phyloP scores from a whole-genome alignment of 805 yeast species.

The Metschnikowia gruessii region DNA sequence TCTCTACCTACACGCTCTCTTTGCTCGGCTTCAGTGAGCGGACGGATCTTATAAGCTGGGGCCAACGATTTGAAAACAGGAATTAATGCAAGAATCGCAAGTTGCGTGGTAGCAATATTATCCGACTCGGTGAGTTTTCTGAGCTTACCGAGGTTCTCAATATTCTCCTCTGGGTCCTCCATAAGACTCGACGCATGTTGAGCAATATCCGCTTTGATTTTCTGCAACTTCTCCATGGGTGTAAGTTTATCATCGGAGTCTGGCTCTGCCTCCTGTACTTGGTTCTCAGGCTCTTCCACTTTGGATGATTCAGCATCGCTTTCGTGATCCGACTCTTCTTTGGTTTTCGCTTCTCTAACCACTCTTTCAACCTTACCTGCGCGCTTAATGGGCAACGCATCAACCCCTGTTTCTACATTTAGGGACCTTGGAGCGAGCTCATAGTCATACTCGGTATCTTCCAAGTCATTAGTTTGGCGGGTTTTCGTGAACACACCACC shows the following conservation, averaged over 20 bases:
- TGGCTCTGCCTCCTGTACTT: conserved; percentile 1
- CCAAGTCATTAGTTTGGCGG: conserved; percentile 44
- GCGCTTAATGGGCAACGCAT: conserved; percentile 76
- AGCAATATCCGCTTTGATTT: conserved; percentile 81
- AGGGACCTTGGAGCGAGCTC: conserved; percentile 68
- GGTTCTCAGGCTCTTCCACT: background rate
- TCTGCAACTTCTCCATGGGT: conserved; percentile 52
- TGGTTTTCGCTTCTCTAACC: conserved; percentile 31
- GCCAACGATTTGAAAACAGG: conserved; percentile 82
- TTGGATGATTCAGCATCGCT: conserved; percentile 13
- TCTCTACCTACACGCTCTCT: conserved; percentile 82
- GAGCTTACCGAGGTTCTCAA: conserved; percentile 59
- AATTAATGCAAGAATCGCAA: conserved; percentile 74
- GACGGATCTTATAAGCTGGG: conserved; percentile 85
- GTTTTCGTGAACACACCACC: conserved; percentile 31
- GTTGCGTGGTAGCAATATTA: conserved; percentile 61
- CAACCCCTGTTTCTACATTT: conserved; percentile 46
- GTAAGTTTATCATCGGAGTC: conserved; percentile 23
- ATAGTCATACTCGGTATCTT: conserved; percentile 73
- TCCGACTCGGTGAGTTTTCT: conserved; percentile 67
- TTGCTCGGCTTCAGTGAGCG: conserved; percentile 76
- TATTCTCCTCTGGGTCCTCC: conserved; percentile 88
- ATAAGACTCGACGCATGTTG: conserved; percentile 69
- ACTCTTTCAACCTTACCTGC: conserved; percentile 74
- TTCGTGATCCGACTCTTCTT: conserved; percentile 17